phyloP scores from a whole-genome alignment of 1,139 yeast genomes.

The Pichia sp. region DNA sequence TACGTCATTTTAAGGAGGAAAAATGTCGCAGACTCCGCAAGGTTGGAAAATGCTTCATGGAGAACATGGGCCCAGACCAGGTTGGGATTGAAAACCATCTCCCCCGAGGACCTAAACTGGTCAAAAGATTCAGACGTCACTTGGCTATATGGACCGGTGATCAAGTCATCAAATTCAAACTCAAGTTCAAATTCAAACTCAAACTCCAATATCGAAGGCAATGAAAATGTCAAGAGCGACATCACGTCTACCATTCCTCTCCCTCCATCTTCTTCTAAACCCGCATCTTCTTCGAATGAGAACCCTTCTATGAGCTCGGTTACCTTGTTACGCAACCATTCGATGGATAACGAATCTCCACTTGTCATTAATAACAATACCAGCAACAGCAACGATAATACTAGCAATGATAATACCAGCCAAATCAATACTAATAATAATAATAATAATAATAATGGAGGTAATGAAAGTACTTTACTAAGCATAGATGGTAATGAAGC shows the following conservation, averaged over 20 bases:
- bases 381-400: slow-evolving; percentile 1
- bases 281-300: not conserved
- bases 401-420: not conserved
- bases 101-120: slow-evolving; percentile 79
- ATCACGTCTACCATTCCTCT: not conserved
- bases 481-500: slow-evolving; percentile 1
- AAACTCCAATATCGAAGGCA: not conserved
- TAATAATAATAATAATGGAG: not conserved
- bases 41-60: slow-evolving; percentile 83
- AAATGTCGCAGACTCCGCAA: slow-evolving; percentile 61
- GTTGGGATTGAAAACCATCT: slow-evolving; percentile 63
- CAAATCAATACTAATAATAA: not conserved
- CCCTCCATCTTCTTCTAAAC: not conserved
- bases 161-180: slow-evolving; percentile 19
- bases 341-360: slow-evolving; percentile 1
- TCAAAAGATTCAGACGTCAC: slow-evolving; percentile 73
- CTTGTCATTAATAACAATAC: not conserved
- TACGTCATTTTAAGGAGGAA: slow-evolving; percentile 80
- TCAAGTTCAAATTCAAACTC: not conserved
- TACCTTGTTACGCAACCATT: not conserved
- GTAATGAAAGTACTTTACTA: slow-evolving; percentile 4
- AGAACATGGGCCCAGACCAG: slow-evolving; percentile 85
- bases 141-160: slow-evolving; percentile 83
- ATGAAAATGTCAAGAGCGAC: not conserved
- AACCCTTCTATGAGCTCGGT: not conserved